Evolutionary conservation across 2,329 filamentous ascomycete genomes (phyloP), one percentile per base, ranked within the genome.

Genomic region (Paraphoma sp.): DNA sequence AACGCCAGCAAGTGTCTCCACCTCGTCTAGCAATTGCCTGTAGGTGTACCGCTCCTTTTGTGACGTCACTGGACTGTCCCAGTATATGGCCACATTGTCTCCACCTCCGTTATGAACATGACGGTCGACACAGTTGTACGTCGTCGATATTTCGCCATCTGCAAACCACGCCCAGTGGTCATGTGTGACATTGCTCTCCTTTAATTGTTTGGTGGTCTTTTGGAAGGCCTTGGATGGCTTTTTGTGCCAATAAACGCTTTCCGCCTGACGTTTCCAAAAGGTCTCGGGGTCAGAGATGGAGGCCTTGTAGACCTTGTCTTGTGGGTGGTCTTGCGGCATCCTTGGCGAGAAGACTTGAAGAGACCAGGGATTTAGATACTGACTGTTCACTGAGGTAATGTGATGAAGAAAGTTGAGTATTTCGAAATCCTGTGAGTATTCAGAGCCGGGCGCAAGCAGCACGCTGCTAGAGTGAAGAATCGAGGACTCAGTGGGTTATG

Each of bases 131-230:
- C 92, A 96, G 75, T 97, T 98, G 81, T 92, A 96, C 65, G 90
- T 92, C 0, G 92, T 97, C 40, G 90, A 95, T 65, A 98, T 91
- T 79, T 95, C 88, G 60, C 93, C 94, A 60, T 87, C 91, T 0
- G 91, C 86, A 66, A 96, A 97, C 94, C 94, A 98, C 60, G 87
- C 86, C 93, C 93, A 97, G 71, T 90, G 87, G 42, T 87, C 83
- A 72, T 96, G 88, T 14, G 81, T 80, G n/a, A 82, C 78, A 53
- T 87, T 88, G 62, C 79, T 84, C 51, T 81, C 77, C 47, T 80
- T 75, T 4, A 95, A 80, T 7, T 81, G 86, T 76, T 91, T 93
- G 46, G 83, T 86, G 17, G 82, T 84, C 40, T 79, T 81, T 3
- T 79, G 79, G 18, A 96, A 83, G 0, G 86, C 84, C 0, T 83